Evolutionary conservation across 2,329 filamentous ascomycete genomes (phyloP).

Genomic region (Chaetomium sp.): DNA sequence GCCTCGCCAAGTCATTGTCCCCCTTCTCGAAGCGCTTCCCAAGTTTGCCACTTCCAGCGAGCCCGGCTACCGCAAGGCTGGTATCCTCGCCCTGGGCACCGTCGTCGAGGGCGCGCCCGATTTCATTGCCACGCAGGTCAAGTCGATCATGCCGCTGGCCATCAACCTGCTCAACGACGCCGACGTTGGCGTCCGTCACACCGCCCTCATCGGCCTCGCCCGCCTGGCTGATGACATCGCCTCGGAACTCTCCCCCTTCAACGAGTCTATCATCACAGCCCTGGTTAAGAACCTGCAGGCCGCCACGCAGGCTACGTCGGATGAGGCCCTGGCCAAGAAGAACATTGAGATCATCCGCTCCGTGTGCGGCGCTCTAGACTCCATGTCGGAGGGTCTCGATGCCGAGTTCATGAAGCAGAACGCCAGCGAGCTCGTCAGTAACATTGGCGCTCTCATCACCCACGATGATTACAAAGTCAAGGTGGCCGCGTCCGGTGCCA

Average conservation of each 20-base stretch:
- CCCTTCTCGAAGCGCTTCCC: constrained; percentile 79
- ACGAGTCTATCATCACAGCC: constrained; percentile 75
- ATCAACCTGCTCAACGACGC: constrained; percentile 76
- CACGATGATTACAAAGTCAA: constrained; percentile 87
- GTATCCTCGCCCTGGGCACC: constrained; percentile 86
- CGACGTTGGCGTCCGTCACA: constrained; percentile 78
- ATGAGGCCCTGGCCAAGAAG: constrained; percentile 60
- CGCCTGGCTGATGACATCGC: constrained; percentile 88
- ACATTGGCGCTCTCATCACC: constrained; percentile 75
- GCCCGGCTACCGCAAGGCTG: constrained; percentile 77
- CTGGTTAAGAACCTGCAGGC: constrained; percentile 85
- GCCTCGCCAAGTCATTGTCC: constrained; percentile 88
- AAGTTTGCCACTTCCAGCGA: constrained; percentile 70
- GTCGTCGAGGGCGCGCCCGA: constrained; percentile 95
- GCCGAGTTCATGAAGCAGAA: constrained; percentile 75
- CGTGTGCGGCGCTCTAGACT: constrained; percentile 84
- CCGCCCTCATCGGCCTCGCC: constrained; percentile 79
- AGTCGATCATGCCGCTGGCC: constrained; percentile 77
- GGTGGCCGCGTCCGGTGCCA: constrained; percentile 77
- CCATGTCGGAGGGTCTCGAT: constrained; percentile 80
- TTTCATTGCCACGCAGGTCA: constrained; percentile 90
- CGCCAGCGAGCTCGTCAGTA: constrained; percentile 72
- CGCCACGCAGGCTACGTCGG: constrained; percentile 60
- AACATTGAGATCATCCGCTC: constrained; percentile 82
- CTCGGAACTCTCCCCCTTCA: constrained; percentile 80